phyloP scores from a whole-genome alignment of 2,329 filamentous ascomycete species.

The Coniochaeta sp. region DNA sequence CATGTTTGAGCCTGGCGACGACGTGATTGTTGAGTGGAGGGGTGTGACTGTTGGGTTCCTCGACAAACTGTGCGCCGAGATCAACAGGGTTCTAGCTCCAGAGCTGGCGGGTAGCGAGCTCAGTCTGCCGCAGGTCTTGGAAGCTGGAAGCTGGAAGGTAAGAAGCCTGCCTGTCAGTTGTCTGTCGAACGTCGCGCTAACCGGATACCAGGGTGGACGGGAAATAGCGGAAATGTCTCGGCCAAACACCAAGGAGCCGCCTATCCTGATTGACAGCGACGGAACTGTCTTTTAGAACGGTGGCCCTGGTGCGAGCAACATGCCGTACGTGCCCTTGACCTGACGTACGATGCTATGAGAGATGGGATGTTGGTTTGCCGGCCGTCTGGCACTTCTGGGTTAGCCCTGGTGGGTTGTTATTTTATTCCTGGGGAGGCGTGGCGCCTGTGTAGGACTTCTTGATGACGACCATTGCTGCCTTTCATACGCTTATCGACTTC shows the following conservation, averaged over 20 bases:
- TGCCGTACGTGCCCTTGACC: not conserved
- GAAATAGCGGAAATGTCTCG: constrained; percentile 93
- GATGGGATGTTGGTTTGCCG: not conserved
- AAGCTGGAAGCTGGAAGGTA: constrained; percentile 98
- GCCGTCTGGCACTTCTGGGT: not conserved
- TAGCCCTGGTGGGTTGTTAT: not conserved
- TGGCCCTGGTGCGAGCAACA: no score
- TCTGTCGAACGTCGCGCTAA: constrained; percentile 8
- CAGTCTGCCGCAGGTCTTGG: constrained; percentile 79
- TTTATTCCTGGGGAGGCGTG: not conserved
- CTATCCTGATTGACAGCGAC: constrained; percentile 93
- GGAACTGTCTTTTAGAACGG: constrained; percentile 70
- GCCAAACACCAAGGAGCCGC: constrained; percentile 92
- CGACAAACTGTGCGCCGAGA: constrained; percentile 43
- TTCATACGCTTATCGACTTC: not conserved
- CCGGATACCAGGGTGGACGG: constrained; percentile 61
- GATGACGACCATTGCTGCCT: not conserved
- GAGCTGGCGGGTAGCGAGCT: constrained; percentile 65
- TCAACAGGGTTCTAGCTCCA: constrained; percentile 55
- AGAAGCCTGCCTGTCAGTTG: constrained; percentile 18
- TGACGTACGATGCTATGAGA: not conserved
- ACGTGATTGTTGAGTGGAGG: constrained; percentile 60
- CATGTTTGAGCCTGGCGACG: constrained; percentile 51
- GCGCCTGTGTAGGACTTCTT: not conserved
- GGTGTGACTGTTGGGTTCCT: constrained; percentile 55